A percentile compares a stretch with the other conserved stretches of the same genome.
Evolutionary conservation across 371 early-diverging fungal genomes (phyloP).

Genomic region (Saksenaea vasiformis): DNA sequence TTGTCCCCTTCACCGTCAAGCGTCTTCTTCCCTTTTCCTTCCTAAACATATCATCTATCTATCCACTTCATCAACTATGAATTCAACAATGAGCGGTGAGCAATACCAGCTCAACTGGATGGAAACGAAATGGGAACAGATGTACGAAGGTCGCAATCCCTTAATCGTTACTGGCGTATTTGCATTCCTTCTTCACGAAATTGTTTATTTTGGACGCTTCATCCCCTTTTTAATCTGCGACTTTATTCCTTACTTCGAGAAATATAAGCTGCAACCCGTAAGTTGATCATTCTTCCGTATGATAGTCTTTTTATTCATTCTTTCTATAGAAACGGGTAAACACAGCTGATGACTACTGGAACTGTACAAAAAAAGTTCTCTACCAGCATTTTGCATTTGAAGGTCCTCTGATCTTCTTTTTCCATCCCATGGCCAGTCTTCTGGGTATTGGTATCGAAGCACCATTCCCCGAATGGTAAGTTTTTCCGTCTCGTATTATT

Average conservation of each 20-base stretch:
- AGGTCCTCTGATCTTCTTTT: slow-evolving; percentile 83
- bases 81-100: slow-evolving; percentile 5
- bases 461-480: slow-evolving; percentile 84
- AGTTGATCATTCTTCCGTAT: slow-evolving; percentile 9
- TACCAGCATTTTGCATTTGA: slow-evolving; percentile 76
- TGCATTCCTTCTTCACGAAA: slow-evolving; percentile 73
- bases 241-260: slow-evolving; percentile 27
- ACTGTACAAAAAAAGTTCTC: slow-evolving; percentile 73
- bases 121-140: slow-evolving; percentile 51
- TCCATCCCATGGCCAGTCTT: slow-evolving; percentile 80
- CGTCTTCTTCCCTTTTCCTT: background rate
- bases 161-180: slow-evolving; percentile 66
- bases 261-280: slow-evolving; percentile 32
- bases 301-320: background rate
- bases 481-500: slow-evolving; percentile 1
- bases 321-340: slow-evolving; percentile 63
- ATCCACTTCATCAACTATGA: slow-evolving; percentile 1
- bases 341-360: slow-evolving; percentile 70
- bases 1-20: background rate
- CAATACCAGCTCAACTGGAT: slow-evolving; percentile 19
- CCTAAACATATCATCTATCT: background rate
- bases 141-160: slow-evolving; percentile 73
- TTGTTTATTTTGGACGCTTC: slow-evolving; percentile 80
- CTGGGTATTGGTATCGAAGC: slow-evolving; percentile 84
- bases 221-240: slow-evolving; percentile 70